Evolutionary conservation across 805 yeast species (phyloP).

Genomic region (Cyberlindnera mississippiensis): DNA sequence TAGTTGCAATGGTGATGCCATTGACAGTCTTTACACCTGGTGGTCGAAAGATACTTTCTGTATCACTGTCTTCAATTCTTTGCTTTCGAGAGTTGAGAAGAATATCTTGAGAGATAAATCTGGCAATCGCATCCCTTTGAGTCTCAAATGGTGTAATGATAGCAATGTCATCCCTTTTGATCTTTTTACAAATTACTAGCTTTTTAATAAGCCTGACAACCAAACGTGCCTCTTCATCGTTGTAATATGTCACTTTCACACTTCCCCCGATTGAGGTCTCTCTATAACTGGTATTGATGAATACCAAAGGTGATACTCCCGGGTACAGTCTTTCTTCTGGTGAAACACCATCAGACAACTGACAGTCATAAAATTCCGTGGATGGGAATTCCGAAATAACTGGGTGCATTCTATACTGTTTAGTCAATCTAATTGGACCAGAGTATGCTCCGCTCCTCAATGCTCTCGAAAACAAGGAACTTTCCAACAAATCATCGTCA

Average conservation of each 20-base stretch:
- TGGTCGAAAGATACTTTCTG: conserved; percentile 9
- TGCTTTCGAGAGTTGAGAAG: conserved; percentile 14
- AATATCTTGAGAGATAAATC: conserved; percentile 40
- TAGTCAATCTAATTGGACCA: conserved; percentile 65
- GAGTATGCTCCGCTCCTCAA: conserved; percentile 37
- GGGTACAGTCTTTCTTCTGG: conserved; percentile 39
- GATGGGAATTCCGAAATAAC: conserved; percentile 54
- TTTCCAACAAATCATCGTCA: neutral
- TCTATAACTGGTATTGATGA: neutral
- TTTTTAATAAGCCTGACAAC: conserved; percentile 36
- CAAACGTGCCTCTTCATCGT: conserved; percentile 36
- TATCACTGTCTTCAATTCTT: neutral
- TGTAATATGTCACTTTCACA: neutral
- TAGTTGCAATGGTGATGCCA: conserved; percentile 49
- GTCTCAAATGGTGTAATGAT: conserved; percentile 71
- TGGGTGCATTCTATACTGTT: conserved; percentile 67
- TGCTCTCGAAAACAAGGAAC: neutral
- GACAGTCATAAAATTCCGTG: conserved; percentile 43
- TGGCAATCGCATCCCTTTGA: conserved; percentile 59
- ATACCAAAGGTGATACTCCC: neutral
- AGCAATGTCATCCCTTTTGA: conserved; percentile 50
- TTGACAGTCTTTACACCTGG: conserved; percentile 32
- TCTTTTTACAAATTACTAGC: conserved; percentile 28
- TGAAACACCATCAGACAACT: conserved; percentile 54
- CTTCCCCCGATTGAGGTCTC: neutral